These are phyloP conservation scores for Backusella luteola DNA, from an alignment of 192 early-diverging fungal genomes.

Conservation along the genomic window DNA sequence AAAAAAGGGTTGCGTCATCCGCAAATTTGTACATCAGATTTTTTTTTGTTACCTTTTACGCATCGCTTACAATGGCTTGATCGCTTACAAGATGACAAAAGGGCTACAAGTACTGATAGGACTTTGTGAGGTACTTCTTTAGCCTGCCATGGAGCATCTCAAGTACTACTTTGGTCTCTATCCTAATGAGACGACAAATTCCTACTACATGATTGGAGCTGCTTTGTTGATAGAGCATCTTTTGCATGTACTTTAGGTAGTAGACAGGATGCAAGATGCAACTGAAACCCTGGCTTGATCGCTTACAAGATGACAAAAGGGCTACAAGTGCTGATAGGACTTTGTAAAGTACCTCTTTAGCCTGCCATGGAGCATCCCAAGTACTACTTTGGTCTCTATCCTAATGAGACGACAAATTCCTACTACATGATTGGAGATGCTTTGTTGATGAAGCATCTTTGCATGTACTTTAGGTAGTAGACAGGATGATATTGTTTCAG, in stretches of 20 bases:
- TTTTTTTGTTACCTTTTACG: slow-evolving; percentile 1
- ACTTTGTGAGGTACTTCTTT: slow-evolving; percentile 10
- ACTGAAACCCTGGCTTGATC: not conserved
- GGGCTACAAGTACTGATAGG: slow-evolving; percentile 5
- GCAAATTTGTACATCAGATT: not conserved
- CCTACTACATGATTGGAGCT: slow-evolving; percentile 11
- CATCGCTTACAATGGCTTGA: not conserved
- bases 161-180: slow-evolving; percentile 7
- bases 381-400: slow-evolving; percentile 7
- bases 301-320: slow-evolving; percentile 3
- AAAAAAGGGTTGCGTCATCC: not conserved
- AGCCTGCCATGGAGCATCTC: not conserved
- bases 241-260: slow-evolving; percentile 9
- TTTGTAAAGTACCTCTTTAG: not conserved
- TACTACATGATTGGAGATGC: slow-evolving; percentile 9
- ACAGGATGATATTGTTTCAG: not conserved
- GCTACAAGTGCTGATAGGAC: slow-evolving; percentile 8
- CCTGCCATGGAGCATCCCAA: slow-evolving; percentile 4
- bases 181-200: slow-evolving; percentile 8
- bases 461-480: slow-evolving; percentile 8
- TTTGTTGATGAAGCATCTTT: not conserved
- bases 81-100: slow-evolving; percentile 4
- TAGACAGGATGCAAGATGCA: not conserved
- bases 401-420: slow-evolving; percentile 8
- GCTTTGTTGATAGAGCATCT: not conserved